phyloP scores from a whole-genome alignment of 2,329 filamentous ascomycete species.

The Tolypocladium ovalisporum region DNA sequence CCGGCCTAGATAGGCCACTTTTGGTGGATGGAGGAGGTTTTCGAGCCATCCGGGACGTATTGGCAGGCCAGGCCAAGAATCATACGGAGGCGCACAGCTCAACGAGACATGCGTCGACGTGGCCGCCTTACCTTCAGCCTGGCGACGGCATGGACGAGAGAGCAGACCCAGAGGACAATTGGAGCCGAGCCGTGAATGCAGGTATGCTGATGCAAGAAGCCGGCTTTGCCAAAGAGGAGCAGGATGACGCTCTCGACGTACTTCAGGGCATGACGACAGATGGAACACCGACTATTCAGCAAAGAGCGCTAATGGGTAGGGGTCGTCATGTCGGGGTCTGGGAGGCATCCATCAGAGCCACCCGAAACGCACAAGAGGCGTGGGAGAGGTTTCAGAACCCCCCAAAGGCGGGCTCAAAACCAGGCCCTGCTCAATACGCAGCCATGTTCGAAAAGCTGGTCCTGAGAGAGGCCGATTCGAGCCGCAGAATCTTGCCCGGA shows the following conservation, averaged over 20 bases:
- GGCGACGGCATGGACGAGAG: conserved; percentile 50
- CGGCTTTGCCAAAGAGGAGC: conserved; percentile 36
- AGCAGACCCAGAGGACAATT: conserved; percentile 37
- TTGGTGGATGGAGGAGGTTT: conserved; percentile 42
- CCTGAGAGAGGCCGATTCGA: conserved; percentile 15
- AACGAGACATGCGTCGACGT: conserved; percentile 36
- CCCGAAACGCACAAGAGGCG: conserved; percentile 49
- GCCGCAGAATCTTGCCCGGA: conserved; percentile 37
- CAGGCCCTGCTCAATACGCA: conserved; percentile 36
- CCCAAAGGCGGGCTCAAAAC: conserved; percentile 19
- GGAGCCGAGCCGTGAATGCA: conserved; percentile 41
- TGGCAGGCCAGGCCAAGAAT: conserved; percentile 43
- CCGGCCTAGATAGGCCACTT: conserved; percentile 34
- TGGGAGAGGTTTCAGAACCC: conserved; percentile 40
- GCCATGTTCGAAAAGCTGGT: conserved; percentile 51
- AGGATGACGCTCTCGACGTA: conserved; percentile 38
- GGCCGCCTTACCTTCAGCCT: conserved; percentile 49
- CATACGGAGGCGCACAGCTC: conserved; percentile 36
- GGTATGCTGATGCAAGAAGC: conserved; percentile 44
- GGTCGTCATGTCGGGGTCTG: conserved; percentile 24
- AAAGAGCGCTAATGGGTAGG: conserved; percentile 16
- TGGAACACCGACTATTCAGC: conserved; percentile 45
- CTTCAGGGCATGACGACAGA: conserved; percentile 41
- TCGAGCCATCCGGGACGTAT: conserved; percentile 39
- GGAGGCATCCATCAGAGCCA: conserved; percentile 46